Evolutionary conservation across 805 yeast species (phyloP).

Genomic region (Cyberlindnera amylophila): DNA sequence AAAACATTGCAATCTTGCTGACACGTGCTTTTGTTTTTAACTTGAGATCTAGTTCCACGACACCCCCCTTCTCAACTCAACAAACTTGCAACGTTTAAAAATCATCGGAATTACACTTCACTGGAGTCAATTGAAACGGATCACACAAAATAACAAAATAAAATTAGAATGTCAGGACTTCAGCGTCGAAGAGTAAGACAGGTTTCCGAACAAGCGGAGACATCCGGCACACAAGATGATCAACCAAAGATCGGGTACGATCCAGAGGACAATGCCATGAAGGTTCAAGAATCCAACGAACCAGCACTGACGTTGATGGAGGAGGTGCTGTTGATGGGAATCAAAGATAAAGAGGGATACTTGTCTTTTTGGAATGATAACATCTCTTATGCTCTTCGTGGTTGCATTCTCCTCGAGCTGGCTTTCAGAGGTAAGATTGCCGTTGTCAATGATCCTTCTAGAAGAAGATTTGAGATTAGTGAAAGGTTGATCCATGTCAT

Average conservation of each 20-base stretch:
- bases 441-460: constrained; percentile 86
- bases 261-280: constrained; percentile 49
- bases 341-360: constrained; percentile 94
- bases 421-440: constrained; percentile 88
- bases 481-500: constrained; percentile 87
- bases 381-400: constrained; percentile 92
- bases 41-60: background rate
- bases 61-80: background rate
- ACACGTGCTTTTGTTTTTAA: background rate
- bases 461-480: constrained; percentile 81
- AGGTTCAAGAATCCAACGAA: constrained; percentile 31
- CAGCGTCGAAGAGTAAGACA: constrained; percentile 72
- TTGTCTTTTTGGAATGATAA: constrained; percentile 97
- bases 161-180: constrained; percentile 58
- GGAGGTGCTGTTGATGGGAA: constrained; percentile 88
- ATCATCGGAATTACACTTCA: no score
- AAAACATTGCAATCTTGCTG: no score
- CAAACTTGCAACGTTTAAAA: no score
- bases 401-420: constrained; percentile 87
- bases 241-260: constrained; percentile 68
- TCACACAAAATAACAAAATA: no score
- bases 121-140: no score
- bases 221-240: constrained; percentile 2
- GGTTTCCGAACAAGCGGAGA: constrained; percentile 20
- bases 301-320: constrained; percentile 93